Evolutionary conservation across 768 basidiomycete species (phyloP).

Genomic region (Calocybe indica): DNA sequence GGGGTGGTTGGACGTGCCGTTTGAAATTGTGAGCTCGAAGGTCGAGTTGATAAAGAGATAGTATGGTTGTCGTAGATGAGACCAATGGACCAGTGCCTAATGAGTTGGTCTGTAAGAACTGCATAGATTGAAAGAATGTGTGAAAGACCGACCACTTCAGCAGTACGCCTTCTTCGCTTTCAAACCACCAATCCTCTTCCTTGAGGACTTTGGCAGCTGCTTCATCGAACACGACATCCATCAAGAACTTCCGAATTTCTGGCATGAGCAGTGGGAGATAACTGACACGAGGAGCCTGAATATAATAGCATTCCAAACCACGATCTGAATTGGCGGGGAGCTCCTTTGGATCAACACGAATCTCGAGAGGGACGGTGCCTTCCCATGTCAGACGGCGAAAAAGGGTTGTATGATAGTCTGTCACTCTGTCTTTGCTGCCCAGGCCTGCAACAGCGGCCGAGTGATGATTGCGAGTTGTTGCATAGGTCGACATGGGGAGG

Average conservation of each 20-base stretch:
- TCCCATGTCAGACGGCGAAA: slow-evolving; percentile 91
- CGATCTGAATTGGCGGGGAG: slow-evolving; percentile 88
- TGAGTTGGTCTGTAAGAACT: slow-evolving; percentile 4
- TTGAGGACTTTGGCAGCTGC: slow-evolving; percentile 66
- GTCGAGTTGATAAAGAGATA: slow-evolving; percentile 53
- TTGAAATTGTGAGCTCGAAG: slow-evolving; percentile 33
- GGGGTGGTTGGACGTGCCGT: slow-evolving; percentile 37
- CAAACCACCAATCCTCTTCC: slow-evolving; percentile 98
- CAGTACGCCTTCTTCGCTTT: slow-evolving; percentile 74
- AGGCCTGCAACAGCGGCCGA: slow-evolving; percentile 21
- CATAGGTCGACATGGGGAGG: slow-evolving; percentile 26
- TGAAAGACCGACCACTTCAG: slow-evolving; percentile 73
- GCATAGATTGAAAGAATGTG: neutral
- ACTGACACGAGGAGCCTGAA: slow-evolving; percentile 86
- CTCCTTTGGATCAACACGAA: slow-evolving; percentile 85
- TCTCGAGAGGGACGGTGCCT: slow-evolving; percentile 83
- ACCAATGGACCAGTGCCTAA: slow-evolving; percentile 97
- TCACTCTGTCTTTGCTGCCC: slow-evolving; percentile 29
- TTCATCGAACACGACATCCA: slow-evolving; percentile 92
- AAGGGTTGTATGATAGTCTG: slow-evolving; percentile 62
- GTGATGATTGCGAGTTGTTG: slow-evolving; percentile 43
- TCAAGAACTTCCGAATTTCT: slow-evolving; percentile 81
- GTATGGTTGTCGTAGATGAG: slow-evolving; percentile 86
- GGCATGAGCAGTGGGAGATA: slow-evolving; percentile 91
- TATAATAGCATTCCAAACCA: slow-evolving; percentile 83